phyloP scores from a whole-genome alignment of 805 yeast genomes.

The Wickerhamiella vanderwaltii region DNA sequence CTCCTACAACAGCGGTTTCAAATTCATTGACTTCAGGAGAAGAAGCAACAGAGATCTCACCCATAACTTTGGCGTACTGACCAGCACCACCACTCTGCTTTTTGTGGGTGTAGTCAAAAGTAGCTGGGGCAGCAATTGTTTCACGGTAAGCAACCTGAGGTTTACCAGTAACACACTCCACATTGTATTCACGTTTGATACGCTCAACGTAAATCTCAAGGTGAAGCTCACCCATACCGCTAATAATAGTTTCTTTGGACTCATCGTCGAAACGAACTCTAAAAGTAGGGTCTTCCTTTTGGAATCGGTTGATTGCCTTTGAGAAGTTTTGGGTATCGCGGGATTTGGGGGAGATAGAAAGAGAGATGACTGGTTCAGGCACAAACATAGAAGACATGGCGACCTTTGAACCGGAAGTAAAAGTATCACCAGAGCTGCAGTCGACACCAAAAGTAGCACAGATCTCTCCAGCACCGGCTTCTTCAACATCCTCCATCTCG shows the following conservation, averaged over 20 bases:
- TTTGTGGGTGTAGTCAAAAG: conserved; percentile 90
- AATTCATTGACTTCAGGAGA: conserved; percentile 42
- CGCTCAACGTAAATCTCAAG: conserved; percentile 96
- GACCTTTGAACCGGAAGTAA: conserved; percentile 72
- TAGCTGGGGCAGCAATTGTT: conserved; percentile 58
- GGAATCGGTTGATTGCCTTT: conserved; percentile 93
- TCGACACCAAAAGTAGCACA: conserved; percentile 99
- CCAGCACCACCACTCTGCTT: conserved; percentile 99
- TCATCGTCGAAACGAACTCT: conserved; percentile 82
- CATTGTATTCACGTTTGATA: conserved; percentile 93
- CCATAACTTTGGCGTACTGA: conserved; percentile 94
- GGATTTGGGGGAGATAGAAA: conserved; percentile 77
- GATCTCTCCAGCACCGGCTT: conserved; percentile 94
- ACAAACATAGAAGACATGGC: conserved; percentile 98
- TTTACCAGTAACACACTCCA: conserved; percentile 88
- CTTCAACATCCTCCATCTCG: conserved; percentile 96
- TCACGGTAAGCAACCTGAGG: conserved; percentile 98
- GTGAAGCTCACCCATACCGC: conserved; percentile 98
- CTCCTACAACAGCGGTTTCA: conserved; percentile 86
- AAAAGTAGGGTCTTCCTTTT: conserved; percentile 98
- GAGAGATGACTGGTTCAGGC: conserved; percentile 96
- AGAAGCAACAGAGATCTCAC: conserved; percentile 54
- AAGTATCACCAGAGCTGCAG: conserved; percentile 97
- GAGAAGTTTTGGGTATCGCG: conserved; percentile 85
- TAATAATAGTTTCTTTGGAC: conserved; percentile 85